Conservation (phyloP, 495 filamentous ascomycete genomes). For the Diplogelasinospora grovesii region DNA sequence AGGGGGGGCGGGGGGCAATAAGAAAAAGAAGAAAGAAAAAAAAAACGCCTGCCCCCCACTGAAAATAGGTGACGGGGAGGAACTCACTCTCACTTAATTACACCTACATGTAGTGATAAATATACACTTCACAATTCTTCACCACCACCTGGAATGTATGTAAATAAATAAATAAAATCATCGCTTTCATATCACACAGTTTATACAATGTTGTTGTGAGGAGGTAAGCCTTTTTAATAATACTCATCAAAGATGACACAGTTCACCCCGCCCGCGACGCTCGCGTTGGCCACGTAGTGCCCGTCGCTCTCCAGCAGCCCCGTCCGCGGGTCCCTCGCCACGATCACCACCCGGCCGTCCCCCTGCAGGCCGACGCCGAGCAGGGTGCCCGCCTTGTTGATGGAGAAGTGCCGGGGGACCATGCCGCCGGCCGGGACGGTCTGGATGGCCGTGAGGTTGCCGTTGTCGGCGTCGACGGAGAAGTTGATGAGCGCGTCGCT, state of each 20-base stretch:
- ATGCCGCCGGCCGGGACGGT: constrained; percentile 51
- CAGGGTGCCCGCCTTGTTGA: constrained; percentile 56
- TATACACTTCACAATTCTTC: too few species aligned
- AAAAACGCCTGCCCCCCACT: too few species aligned
- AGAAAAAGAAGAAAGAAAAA: too few species aligned
- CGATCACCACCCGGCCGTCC: constrained; percentile 52
- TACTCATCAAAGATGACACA: constrained; percentile 57
- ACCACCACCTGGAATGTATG: too few species aligned
- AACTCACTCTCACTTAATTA: too few species aligned
- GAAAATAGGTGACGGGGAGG: too few species aligned
- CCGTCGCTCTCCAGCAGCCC: constrained; percentile 52
- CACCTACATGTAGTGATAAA: too few species aligned
- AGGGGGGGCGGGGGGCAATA: too few species aligned
- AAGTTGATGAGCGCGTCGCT: constrained; percentile 43
- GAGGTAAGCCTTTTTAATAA: neutral
- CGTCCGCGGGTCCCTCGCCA: constrained; percentile 48
- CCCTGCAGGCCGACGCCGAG: constrained; percentile 58
- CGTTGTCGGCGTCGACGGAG: constrained; percentile 40
- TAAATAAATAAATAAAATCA: too few species aligned
- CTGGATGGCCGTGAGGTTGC: constrained; percentile 43
- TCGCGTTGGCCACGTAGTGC: constrained; percentile 41
- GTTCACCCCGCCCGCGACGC: constrained; percentile 47
- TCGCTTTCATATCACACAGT: too few species aligned
- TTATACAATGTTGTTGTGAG: neutral
- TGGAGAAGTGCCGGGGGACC: constrained; percentile 57